Percentiles rank a stretch among this genome's conserved stretches.
phyloP scores from a whole-genome alignment of 139 green algal genomes.

The Coelastrella sp. region DNA sequence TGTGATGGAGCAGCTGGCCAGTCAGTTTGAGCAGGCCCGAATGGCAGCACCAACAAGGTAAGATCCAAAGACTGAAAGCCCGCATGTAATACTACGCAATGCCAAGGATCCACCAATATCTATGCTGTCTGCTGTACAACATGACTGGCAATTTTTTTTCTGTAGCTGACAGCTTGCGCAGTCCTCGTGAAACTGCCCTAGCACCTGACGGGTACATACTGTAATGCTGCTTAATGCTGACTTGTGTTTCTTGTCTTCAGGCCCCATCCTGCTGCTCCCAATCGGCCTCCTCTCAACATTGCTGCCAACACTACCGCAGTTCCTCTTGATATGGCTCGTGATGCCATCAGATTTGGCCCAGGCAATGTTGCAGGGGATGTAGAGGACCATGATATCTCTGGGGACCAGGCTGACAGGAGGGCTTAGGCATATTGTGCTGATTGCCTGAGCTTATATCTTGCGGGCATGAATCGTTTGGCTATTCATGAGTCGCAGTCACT shows the following conservation, averaged over 20 bases:
- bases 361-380: constrained; percentile 3
- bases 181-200: too few species aligned
- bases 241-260: not conserved
- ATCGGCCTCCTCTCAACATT: constrained; percentile 16
- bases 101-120: too few species aligned
- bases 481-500: too few species aligned
- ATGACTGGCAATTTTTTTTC: too few species aligned
- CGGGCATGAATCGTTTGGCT: too few species aligned
- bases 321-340: constrained; percentile 11
- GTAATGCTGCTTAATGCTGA: not conserved
- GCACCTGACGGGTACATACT: too few species aligned
- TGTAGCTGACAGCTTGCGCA: too few species aligned
- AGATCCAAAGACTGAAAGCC: not conserved
- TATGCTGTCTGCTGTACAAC: too few species aligned
- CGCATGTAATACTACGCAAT: too few species aligned
- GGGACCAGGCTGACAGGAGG: not conserved
- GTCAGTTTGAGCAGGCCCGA: not conserved
- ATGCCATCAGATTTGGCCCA: constrained; percentile 3
- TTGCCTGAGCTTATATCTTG: too few species aligned
- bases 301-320: constrained; percentile 5
- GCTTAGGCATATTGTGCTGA: too few species aligned
- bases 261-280: constrained; percentile 16
- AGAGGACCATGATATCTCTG: not conserved
- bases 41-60: constrained; percentile 10
- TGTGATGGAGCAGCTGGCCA: not conserved